Conservation (phyloP, 345 rosid genomes). For the Punica granatum region DNA sequence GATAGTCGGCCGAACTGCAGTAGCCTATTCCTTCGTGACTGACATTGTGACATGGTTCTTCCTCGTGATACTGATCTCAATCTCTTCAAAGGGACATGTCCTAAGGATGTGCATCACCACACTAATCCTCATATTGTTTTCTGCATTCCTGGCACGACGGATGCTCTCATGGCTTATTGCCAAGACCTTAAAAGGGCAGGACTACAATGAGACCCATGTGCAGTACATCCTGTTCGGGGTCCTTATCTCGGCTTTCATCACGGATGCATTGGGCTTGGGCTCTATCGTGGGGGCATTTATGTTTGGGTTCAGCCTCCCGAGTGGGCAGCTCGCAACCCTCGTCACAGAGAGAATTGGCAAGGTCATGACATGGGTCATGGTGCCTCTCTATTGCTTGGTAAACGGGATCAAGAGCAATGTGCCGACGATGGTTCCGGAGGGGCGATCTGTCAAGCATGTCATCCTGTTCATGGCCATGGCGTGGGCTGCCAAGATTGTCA, state of each 20-base stretch:
- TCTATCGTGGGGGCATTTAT: conserved; percentile 58
- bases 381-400: conserved; percentile 42
- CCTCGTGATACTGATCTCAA: conserved; percentile 19
- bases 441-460: not conserved
- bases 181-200: conserved; percentile 17
- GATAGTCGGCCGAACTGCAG: conserved; percentile 40
- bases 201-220: conserved; percentile 30
- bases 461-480: conserved; percentile 12
- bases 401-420: conserved; percentile 32
- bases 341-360: conserved; percentile 39
- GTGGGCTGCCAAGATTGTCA: conserved; percentile 30
- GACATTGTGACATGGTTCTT: conserved; percentile 51
- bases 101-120: conserved; percentile 15
- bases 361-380: conserved; percentile 28
- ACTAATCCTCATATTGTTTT: conserved; percentile 18
- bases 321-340: conserved; percentile 21
- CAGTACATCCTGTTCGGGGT: conserved; percentile 39
- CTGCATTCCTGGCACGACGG: conserved; percentile 34
- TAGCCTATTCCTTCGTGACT: conserved; percentile 36
- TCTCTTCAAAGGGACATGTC: conserved; percentile 4
- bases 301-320: conserved; percentile 54
- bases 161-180: conserved; percentile 28
- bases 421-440: conserved; percentile 1
- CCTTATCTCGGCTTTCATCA: conserved; percentile 30
- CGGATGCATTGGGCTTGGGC: conserved; percentile 42